Evolutionary conservation across 306 rosid genomes (phyloP).

Genomic region (Sechiopsis laciniata): DNA sequence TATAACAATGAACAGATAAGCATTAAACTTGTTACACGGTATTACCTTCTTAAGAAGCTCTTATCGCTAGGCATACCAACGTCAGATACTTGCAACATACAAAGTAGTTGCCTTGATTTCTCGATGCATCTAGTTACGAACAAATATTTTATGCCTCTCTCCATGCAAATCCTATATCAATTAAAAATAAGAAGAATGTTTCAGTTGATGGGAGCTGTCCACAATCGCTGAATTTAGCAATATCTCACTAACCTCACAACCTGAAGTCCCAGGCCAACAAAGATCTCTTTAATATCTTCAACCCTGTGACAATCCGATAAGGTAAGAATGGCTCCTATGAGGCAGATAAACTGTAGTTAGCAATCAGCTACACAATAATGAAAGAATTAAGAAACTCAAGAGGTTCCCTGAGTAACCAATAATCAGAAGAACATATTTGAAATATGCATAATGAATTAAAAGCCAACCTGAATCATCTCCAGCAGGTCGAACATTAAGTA

Average conservation of each 20-base stretch:
- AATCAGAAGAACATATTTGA: constrained; percentile 8
- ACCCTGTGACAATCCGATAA: constrained; percentile 52
- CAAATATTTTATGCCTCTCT: constrained; percentile 47
- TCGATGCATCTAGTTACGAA: constrained; percentile 70
- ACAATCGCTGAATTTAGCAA: constrained; percentile 18
- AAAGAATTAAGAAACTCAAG: not conserved
- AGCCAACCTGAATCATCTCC: constrained; percentile 66
- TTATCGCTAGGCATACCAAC: constrained; percentile 33
- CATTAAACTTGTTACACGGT: not conserved
- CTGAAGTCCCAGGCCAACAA: constrained; percentile 83
- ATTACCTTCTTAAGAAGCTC: constrained; percentile 63
- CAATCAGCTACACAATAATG: constrained; percentile 13
- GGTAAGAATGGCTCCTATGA: constrained; percentile 44
- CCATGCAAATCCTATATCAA: constrained; percentile 50
- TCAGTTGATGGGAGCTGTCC: constrained; percentile 17
- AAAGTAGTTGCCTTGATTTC: constrained; percentile 58
- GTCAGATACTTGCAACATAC: constrained; percentile 42
- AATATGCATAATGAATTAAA: constrained; percentile 20
- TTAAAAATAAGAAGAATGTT: constrained; percentile 25
- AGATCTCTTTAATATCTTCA: constrained; percentile 66
- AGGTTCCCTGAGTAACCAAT: not conserved
- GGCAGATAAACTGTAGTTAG: constrained; percentile 12
- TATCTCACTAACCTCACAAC: constrained; percentile 66
- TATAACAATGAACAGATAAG: not conserved
- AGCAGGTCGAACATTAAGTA: constrained; percentile 46